Evolutionary conservation across 148 eudicot genomes (phyloP).

Genomic region (Amaranthus cruentus): DNA sequence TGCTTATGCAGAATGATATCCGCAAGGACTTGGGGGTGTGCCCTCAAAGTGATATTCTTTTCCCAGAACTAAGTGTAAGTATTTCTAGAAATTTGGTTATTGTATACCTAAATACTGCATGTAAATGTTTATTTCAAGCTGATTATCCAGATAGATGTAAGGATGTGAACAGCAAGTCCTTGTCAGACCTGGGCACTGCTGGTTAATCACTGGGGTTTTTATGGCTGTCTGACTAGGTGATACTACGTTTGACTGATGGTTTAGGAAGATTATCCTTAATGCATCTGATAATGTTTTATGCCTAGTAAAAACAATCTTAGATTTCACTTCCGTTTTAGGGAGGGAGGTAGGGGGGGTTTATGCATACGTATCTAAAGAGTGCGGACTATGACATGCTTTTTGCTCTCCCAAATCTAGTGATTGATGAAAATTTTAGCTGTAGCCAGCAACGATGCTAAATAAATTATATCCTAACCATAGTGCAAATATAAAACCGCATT

Average conservation of each 20-base stretch:
- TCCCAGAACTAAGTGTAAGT: conserved; percentile 88
- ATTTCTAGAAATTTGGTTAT: conserved; percentile 9
- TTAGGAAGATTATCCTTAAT: not conserved
- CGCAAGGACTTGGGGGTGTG: conserved; percentile 96
- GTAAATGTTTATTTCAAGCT: not conserved
- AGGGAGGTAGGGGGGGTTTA: not conserved
- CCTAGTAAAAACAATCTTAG: not conserved
- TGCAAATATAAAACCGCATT: too few relatives aligned
- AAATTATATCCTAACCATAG: too few relatives aligned
- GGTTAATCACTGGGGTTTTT: not conserved
- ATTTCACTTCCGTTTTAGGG: not conserved
- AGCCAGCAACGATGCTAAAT: not conserved
- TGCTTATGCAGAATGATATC: conserved; percentile 73
- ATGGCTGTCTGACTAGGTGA: not conserved
- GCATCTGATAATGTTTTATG: not conserved
- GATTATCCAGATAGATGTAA: not conserved
- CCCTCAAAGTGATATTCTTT: conserved; percentile 94
- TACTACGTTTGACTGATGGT: not conserved
- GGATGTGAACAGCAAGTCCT: not conserved
- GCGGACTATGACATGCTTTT: not conserved
- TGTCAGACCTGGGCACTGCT: not conserved
- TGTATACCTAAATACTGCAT: not conserved
- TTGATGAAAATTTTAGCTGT: not conserved
- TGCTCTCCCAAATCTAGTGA: not conserved
- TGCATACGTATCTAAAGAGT: not conserved